phyloP scores from a whole-genome alignment of 2,329 filamentous ascomycete species.

The Cladophialophora yegresii region DNA sequence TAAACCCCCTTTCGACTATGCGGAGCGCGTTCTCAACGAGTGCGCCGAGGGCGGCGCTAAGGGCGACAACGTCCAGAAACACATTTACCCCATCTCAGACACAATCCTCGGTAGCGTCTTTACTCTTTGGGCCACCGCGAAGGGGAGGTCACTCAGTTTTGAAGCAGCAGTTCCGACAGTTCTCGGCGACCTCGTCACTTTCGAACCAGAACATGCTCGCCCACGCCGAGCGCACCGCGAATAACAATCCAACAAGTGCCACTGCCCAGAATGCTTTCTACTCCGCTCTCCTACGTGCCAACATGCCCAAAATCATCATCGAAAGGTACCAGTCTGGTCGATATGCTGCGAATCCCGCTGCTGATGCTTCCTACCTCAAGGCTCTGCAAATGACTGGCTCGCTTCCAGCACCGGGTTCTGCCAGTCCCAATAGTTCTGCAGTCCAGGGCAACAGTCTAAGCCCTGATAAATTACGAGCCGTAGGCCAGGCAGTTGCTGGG shows the following conservation, averaged over 20 bases:
- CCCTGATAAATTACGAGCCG: slow-evolving; percentile 69
- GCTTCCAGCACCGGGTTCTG: slow-evolving; percentile 34
- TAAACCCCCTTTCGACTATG: slow-evolving; percentile 11
- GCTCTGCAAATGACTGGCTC: slow-evolving; percentile 67
- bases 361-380: slow-evolving; percentile 76
- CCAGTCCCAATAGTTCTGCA: slow-evolving; percentile 19
- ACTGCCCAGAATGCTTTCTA: slow-evolving; percentile 93
- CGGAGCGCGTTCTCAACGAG: slow-evolving; percentile 23
- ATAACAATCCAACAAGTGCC: slow-evolving; percentile 84
- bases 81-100: background rate
- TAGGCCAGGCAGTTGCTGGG: slow-evolving; percentile 79
- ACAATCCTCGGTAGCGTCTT: slow-evolving; percentile 19
- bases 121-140: slow-evolving; percentile 29
- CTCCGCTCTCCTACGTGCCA: slow-evolving; percentile 81
- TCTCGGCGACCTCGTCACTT: slow-evolving; percentile 30
- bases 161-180: slow-evolving; percentile 24
- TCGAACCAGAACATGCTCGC: slow-evolving; percentile 65
- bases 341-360: slow-evolving; percentile 76
- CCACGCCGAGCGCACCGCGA: slow-evolving; percentile 85
- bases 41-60: slow-evolving; percentile 4
- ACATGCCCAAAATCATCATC: slow-evolving; percentile 89
- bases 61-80: slow-evolving; percentile 3
- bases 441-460: slow-evolving; percentile 47
- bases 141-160: background rate
- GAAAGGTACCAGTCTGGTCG: slow-evolving; percentile 84